phyloP scores from a whole-genome alignment of 2,329 filamentous ascomycete species.

The Cladophialophora psammophila region DNA sequence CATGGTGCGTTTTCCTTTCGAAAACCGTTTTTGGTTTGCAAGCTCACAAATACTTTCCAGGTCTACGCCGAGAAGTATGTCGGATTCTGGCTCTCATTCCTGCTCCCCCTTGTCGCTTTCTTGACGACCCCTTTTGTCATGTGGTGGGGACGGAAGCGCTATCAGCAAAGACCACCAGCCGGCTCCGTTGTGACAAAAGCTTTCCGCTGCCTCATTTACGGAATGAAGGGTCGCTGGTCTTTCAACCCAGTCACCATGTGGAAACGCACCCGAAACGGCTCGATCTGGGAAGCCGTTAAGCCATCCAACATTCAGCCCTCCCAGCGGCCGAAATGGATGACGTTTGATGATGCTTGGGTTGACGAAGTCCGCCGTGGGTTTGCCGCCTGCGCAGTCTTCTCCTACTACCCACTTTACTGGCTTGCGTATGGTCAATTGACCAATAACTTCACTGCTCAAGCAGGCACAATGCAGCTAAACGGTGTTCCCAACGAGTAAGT shows the following conservation, averaged over 20 bases:
- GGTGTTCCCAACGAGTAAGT: constrained; percentile 65
- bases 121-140: constrained; percentile 67
- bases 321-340: constrained; percentile 71
- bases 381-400: constrained; percentile 70
- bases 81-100: constrained; percentile 75
- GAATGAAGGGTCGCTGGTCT: constrained; percentile 69
- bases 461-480: constrained; percentile 63
- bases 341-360: constrained; percentile 83
- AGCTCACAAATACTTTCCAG: constrained; percentile 59
- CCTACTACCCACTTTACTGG: constrained; percentile 62
- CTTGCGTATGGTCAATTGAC: constrained; percentile 64
- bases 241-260: constrained; percentile 64
- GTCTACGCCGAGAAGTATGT: constrained; percentile 72
- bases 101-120: constrained; percentile 73
- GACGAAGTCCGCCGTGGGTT: constrained; percentile 76
- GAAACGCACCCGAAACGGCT: constrained; percentile 32
- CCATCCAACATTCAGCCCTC: constrained; percentile 66
- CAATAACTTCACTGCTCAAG: constrained; percentile 50
- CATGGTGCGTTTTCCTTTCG: constrained; percentile 1
- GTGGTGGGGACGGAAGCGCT: constrained; percentile 66
- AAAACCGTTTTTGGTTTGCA: constrained; percentile 53
- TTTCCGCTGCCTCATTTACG: constrained; percentile 64
- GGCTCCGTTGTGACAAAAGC: constrained; percentile 77
- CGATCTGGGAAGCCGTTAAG: constrained; percentile 43
- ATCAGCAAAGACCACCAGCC: constrained; percentile 69